phyloP scores from a whole-genome alignment of 805 yeast species.

The Kazachstania bromeliacearum region DNA sequence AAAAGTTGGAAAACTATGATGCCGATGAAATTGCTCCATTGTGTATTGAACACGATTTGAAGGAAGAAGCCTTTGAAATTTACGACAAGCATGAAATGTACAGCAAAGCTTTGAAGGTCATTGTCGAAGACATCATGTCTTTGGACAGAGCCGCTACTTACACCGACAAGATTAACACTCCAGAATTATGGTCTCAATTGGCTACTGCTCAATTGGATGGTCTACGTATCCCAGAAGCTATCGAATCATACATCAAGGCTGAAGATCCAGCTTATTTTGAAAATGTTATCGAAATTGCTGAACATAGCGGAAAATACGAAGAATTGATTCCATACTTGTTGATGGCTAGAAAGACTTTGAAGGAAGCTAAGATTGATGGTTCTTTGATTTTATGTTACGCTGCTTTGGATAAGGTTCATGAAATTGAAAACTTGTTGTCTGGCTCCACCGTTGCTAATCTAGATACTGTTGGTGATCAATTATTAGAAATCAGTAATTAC shows the following conservation, averaged over 20 bases:
- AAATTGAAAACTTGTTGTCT: slow-evolving; percentile 74
- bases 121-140: slow-evolving; percentile 88
- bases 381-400: slow-evolving; percentile 86
- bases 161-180: slow-evolving; percentile 78
- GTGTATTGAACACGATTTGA: slow-evolving; percentile 77
- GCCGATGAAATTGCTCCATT: slow-evolving; percentile 89
- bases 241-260: slow-evolving; percentile 84
- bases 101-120: slow-evolving; percentile 74
- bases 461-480: slow-evolving; percentile 84
- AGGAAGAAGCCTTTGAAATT: slow-evolving; percentile 91
- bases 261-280: slow-evolving; percentile 83
- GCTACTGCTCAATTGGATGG: slow-evolving; percentile 96
- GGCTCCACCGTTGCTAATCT: slow-evolving; percentile 90
- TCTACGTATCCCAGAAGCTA: slow-evolving; percentile 81
- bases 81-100: slow-evolving; percentile 76
- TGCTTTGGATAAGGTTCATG: slow-evolving; percentile 58
- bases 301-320: slow-evolving; percentile 92
- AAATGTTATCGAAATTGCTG: slow-evolving; percentile 88
- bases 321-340: slow-evolving; percentile 77
- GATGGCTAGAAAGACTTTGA: slow-evolving; percentile 85
- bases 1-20: slow-evolving; percentile 82
- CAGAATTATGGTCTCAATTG: slow-evolving; percentile 88
- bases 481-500: slow-evolving; percentile 72
- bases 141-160: slow-evolving; percentile 90
- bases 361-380: slow-evolving; percentile 90